A percentile compares a stretch with the other conserved stretches of the same genome.
Evolutionary conservation across 257 asterid genomes (phyloP).

Genomic region (Nicotiana benthamiana): DNA sequence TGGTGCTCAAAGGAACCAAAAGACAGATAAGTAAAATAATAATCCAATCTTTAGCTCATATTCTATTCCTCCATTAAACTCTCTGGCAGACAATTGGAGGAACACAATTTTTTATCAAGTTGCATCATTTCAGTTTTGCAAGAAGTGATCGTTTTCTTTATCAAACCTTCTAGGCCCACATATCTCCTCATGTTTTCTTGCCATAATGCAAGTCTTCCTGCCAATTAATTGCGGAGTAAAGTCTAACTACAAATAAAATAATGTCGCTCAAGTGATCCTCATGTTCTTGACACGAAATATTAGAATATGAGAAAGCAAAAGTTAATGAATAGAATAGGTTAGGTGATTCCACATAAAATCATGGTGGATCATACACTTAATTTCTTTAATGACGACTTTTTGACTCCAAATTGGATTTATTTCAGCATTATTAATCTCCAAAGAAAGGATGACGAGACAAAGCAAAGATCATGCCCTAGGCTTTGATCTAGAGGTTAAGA

Average conservation of each 20-base stretch:
- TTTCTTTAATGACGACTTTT: not conserved
- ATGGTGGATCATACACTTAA: not conserved
- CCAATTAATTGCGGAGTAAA: not conserved
- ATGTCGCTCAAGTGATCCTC: slow-evolving; percentile 2
- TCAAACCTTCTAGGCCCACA: slow-evolving; percentile 33
- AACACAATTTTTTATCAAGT: slow-evolving; percentile 19
- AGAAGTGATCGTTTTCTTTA: slow-evolving; percentile 8
- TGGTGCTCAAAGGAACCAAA: slow-evolving; percentile 26
- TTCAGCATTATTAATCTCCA: not conserved
- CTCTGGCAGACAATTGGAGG: slow-evolving; percentile 3
- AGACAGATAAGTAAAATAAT: slow-evolving; percentile 31
- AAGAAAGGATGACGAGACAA: not conserved
- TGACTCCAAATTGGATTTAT: not conserved
- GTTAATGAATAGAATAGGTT: slow-evolving; percentile 1
- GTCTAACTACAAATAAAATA: not conserved
- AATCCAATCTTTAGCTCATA: slow-evolving; percentile 27
- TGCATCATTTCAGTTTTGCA: slow-evolving; percentile 6
- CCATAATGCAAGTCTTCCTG: slow-evolving; percentile 23
- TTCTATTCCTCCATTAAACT: slow-evolving; percentile 14
- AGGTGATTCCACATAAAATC: not conserved
- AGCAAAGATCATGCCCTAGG: not conserved
- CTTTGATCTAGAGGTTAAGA: not conserved
- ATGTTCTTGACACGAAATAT: not conserved
- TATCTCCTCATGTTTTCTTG: slow-evolving; percentile 41
- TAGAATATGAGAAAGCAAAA: not conserved